Conservation (phyloP, 2,329 filamentous ascomycete species). For the Aspergillaceae sp. region DNA sequence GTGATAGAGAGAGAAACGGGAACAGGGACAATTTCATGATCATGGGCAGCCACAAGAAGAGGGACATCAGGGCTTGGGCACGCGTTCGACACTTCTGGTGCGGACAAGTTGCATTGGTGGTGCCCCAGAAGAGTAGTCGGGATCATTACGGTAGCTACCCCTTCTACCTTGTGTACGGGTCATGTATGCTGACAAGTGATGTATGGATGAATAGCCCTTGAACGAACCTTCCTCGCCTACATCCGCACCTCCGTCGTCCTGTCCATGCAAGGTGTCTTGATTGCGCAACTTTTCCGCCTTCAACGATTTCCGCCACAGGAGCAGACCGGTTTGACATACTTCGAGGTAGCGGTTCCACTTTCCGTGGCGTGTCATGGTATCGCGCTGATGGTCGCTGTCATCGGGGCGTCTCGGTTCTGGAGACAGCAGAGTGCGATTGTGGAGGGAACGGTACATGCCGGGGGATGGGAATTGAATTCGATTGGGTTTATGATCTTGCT, state of each 20-base stretch:
- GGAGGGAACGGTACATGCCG: conserved; percentile 48
- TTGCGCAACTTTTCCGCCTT: conserved; percentile 60
- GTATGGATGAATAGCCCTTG: conserved; percentile 47
- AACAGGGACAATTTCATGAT: not conserved
- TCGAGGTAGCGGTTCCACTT: conserved; percentile 54
- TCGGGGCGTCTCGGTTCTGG: conserved; percentile 55
- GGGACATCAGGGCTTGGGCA: conserved; percentile 39
- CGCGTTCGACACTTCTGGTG: conserved; percentile 72
- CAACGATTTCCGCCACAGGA: conserved; percentile 32
- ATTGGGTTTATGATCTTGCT: conserved; percentile 40
- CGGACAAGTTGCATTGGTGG: conserved; percentile 43
- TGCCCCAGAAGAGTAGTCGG: conserved; percentile 33
- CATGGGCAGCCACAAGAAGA: conserved; percentile 3
- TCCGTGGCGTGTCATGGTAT: conserved; percentile 40
- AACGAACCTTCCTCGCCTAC: conserved; percentile 66
- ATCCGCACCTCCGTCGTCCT: conserved; percentile 62
- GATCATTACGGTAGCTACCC: conserved; percentile 32
- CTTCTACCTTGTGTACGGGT: not conserved
- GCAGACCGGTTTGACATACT: conserved; percentile 47
- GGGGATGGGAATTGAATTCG: conserved; percentile 50
- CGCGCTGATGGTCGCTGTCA: conserved; percentile 41
- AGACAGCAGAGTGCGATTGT: conserved; percentile 52
- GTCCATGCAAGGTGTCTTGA: conserved; percentile 56
- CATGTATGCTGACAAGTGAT: too few relatives aligned
- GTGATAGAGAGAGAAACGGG: conserved; percentile 2